These are phyloP conservation scores for Jatropha podagrica DNA, from an alignment of 441 rosid genomes.

Conservation along the genomic window DNA sequence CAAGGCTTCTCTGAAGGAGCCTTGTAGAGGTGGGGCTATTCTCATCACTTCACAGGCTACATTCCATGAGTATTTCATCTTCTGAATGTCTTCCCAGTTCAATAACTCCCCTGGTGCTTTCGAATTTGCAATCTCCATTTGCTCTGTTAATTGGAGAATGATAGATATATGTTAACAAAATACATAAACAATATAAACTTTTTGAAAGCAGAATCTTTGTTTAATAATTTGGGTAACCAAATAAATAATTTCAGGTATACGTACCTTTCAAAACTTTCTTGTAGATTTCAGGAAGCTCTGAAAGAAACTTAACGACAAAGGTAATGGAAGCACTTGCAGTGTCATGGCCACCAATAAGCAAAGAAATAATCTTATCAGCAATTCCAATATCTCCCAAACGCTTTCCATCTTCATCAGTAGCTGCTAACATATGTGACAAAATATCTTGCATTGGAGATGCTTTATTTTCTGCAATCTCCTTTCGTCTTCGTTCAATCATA, in stretches of 20 bases:
- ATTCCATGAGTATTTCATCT: constrained; percentile 27
- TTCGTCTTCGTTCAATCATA: constrained; percentile 33
- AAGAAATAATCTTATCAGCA: constrained; percentile 40
- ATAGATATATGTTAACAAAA: neutral
- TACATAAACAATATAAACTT: no score
- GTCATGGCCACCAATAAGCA: constrained; percentile 49
- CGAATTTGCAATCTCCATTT: constrained; percentile 21
- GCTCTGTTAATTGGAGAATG: constrained; percentile 9
- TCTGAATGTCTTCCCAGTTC: constrained; percentile 25
- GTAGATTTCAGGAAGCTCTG: constrained; percentile 39
- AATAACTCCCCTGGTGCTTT: constrained; percentile 21
- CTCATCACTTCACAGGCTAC: constrained; percentile 26
- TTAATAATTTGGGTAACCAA: no score
- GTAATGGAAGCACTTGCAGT: constrained; percentile 41
- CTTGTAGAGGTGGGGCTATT: constrained; percentile 26
- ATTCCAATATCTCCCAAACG: constrained; percentile 32
- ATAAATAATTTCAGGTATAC: neutral
- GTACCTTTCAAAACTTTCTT: neutral
- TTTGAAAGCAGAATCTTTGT: no score
- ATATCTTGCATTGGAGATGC: constrained; percentile 32
- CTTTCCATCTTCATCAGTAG: constrained; percentile 27
- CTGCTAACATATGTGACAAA: constrained; percentile 35
- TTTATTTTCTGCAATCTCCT: constrained; percentile 23
- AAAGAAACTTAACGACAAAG: constrained; percentile 43
- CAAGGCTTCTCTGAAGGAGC: constrained; percentile 25